These are phyloP conservation scores for Podaxis pistillaris DNA, from an alignment of 768 basidiomycete species.

Conservation along the genomic window DNA sequence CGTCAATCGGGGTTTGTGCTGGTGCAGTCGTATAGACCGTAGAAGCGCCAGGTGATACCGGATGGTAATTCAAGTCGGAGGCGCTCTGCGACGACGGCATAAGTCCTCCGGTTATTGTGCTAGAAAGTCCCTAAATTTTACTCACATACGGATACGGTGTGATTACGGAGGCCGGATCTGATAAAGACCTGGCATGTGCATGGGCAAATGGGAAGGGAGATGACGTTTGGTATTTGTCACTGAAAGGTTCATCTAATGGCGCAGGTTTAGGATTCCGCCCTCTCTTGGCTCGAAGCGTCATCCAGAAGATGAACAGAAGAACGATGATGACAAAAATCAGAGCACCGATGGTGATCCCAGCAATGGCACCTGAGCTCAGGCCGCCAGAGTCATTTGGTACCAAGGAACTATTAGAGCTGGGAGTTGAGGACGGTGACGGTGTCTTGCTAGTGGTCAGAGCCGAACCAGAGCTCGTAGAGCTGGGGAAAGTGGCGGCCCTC, in stretches of 20 bases:
- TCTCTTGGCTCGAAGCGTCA: constrained; percentile 26
- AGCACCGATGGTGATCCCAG: constrained; percentile 59
- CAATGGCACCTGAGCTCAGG: constrained; percentile 53
- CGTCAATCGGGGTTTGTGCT: constrained; percentile 31
- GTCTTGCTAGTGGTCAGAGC: background rate
- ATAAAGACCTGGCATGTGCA: constrained; percentile 3
- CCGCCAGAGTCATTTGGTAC: constrained; percentile 5
- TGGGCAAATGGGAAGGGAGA: background rate
- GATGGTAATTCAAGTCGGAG: constrained; percentile 22
- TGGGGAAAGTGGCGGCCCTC: background rate
- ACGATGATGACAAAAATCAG: constrained; percentile 41
- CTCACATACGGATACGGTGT: constrained; percentile 13
- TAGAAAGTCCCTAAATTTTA: background rate
- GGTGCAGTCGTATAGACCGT: constrained; percentile 29
- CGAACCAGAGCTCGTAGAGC: background rate
- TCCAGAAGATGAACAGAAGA: constrained; percentile 37
- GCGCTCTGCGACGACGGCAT: constrained; percentile 15
- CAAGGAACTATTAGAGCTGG: constrained; percentile 16
- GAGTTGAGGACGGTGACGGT: constrained; percentile 14
- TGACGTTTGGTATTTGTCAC: background rate
- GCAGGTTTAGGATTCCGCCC: constrained; percentile 17
- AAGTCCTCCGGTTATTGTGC: background rate
- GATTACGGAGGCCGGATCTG: constrained; percentile 4
- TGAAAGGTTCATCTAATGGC: background rate
- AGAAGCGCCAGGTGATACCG: constrained; percentile 26